Evolutionary conservation across 495 filamentous ascomycete genomes (phyloP), one percentile per base, ranked within the genome.

Genomic region (Letharia lupina): DNA sequence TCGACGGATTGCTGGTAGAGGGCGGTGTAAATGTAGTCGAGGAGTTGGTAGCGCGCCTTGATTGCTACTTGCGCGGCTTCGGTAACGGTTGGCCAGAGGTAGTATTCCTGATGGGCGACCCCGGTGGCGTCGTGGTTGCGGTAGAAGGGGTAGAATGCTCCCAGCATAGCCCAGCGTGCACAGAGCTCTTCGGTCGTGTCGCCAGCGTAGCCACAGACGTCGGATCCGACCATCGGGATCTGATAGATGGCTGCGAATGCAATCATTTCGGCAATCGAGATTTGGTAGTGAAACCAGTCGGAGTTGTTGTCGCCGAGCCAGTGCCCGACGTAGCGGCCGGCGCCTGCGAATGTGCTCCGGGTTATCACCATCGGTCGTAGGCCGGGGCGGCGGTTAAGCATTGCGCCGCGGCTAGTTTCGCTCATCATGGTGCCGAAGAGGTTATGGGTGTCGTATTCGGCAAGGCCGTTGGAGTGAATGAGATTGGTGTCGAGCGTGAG

Each of bases 391-490:
- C 90, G 84, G 42, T 78, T 74, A 13, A 84, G 75, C 90, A 96
- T 89, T 12, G 90, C 87, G 7, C 81, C 72, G 64, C 84, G 80
- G 33, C 86, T 89, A 2, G 84, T 76, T 12, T 81, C 77, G 37
- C 84, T 86, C 91, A 96, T 96, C 90, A 95, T 91, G 13, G 84
- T 86, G 50, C 91, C 91, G 73, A 90, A 94, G 15, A 96, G 75
- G 72, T 96, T 96, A 75, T 96, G 91, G 4, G 85, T 87, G 68
- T 91, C 91, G 72, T 93, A 93, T 75, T 91, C 87, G 20, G 76
- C 76, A 65, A 87, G 80, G 62, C 86, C 80, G 67, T 89, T 87
- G 58, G 86, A 78, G 73, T 95, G 90, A 7, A 89, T 78, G 45
- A 94, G 73, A 73, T 91, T 81, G 4, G 91, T 92, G 70, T 86